Evolutionary conservation across 371 early-diverging fungal genomes (phyloP).

Genomic region (Mucor racemosus): DNA sequence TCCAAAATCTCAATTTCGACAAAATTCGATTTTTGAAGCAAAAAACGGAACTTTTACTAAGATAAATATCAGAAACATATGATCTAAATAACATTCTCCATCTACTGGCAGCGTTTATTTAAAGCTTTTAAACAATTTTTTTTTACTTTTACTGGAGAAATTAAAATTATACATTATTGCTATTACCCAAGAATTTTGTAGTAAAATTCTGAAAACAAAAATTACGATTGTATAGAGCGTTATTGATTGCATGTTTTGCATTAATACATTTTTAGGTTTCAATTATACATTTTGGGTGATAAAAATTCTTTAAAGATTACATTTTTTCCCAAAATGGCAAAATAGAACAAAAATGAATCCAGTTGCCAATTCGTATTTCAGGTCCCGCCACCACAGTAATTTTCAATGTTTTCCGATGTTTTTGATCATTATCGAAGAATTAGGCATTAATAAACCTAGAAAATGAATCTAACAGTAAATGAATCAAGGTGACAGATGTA

Average conservation of each 20-base stretch:
- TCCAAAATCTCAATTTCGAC: too few relatives aligned
- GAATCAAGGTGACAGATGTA: too few relatives aligned
- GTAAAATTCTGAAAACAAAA: neutral
- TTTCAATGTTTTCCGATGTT: neutral
- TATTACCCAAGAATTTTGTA: neutral
- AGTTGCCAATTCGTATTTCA: neutral
- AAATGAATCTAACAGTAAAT: too few relatives aligned
- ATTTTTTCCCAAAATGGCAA: neutral
- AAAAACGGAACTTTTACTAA: too few relatives aligned
- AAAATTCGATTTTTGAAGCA: too few relatives aligned
- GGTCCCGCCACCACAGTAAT: neutral
- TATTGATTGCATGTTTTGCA: neutral
- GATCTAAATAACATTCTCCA: neutral
- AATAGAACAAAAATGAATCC: neutral
- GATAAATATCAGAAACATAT: too few relatives aligned
- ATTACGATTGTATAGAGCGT: neutral
- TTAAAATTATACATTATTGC: neutral
- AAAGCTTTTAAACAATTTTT: neutral
- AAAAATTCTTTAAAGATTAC: neutral
- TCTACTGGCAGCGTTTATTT: neutral
- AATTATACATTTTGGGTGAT: neutral
- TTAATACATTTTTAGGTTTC: neutral
- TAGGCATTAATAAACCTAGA: too few relatives aligned
- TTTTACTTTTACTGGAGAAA: neutral
- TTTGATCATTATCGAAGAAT: neutral